phyloP scores from a whole-genome alignment of 106 monocot species.

The Allium sativum region DNA sequence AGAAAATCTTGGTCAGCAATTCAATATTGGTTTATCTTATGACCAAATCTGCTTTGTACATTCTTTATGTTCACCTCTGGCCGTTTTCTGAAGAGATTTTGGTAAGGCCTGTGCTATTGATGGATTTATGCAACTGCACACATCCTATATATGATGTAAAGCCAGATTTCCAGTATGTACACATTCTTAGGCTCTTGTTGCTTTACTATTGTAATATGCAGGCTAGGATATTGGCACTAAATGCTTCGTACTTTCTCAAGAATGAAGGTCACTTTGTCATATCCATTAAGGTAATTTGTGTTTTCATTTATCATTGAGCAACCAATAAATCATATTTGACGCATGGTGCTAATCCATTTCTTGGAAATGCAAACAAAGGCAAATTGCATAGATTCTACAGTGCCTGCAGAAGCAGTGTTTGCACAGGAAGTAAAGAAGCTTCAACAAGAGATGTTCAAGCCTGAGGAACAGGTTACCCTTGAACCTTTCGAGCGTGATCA shows the following conservation, averaged over 20 bases:
- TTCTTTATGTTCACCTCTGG: no score
- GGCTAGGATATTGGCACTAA: slow-evolving; percentile 87
- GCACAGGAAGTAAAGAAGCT: slow-evolving; percentile 84
- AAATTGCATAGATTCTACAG: slow-evolving; percentile 90
- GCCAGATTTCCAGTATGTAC: no score
- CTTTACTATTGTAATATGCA: slow-evolving; percentile 8
- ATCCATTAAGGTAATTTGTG: slow-evolving; percentile 68
- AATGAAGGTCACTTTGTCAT: slow-evolving; percentile 90
- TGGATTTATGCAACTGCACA: no score
- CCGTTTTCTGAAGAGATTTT: no score
- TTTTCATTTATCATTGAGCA: background rate
- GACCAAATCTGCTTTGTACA: no score
- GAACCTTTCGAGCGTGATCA: slow-evolving; percentile 96
- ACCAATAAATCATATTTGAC: no score
- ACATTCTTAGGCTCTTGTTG: no score
- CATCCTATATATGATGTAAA: no score
- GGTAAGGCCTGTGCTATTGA: no score
- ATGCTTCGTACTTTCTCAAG: slow-evolving; percentile 85
- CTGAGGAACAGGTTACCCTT: slow-evolving; percentile 73
- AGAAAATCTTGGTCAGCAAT: no score
- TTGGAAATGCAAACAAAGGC: slow-evolving; percentile 22
- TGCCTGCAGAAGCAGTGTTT: slow-evolving; percentile 86
- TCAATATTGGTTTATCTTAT: no score
- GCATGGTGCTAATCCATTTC: background rate
- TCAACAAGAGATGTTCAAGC: slow-evolving; percentile 88